A percentile compares a stretch with the other conserved stretches of the same genome.
Conservation (phyloP, 2,329 filamentous ascomycete species). For the Colletotrichum abscissum region DNA sequence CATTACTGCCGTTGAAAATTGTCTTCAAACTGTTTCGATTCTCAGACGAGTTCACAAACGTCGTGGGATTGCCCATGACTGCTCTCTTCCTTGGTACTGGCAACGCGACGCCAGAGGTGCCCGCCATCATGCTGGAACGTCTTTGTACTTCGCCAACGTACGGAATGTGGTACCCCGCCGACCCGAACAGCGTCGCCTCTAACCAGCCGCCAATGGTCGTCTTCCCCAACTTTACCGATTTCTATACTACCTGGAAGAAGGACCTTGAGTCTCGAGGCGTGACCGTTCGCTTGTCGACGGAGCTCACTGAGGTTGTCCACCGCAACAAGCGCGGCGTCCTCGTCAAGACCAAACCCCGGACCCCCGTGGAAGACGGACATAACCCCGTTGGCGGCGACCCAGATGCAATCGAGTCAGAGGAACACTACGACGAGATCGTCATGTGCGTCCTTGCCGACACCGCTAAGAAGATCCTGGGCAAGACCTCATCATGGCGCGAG, state of each 20-base stretch:
- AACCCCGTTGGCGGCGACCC: conserved; percentile 48
- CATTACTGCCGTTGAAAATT: conserved; percentile 67
- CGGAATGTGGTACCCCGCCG: conserved; percentile 64
- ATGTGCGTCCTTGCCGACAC: conserved; percentile 72
- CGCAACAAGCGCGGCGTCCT: conserved; percentile 62
- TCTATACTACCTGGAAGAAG: conserved; percentile 68
- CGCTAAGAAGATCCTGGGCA: conserved; percentile 66
- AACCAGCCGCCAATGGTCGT: conserved; percentile 72
- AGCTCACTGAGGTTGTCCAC: conserved; percentile 61
- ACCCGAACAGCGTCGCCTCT: conserved; percentile 56
- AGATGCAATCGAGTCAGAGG: conserved; percentile 65
- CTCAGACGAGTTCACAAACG: conserved; percentile 73
- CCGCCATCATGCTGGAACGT: conserved; percentile 70
- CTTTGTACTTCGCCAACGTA: conserved; percentile 64
- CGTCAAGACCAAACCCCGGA: conserved; percentile 57
- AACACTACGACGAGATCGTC: conserved; percentile 72
- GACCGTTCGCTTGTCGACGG: conserved; percentile 64
- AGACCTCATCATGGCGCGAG: conserved; percentile 67
- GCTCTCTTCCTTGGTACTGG: conserved; percentile 73
- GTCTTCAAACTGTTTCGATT: conserved; percentile 74
- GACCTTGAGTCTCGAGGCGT: conserved; percentile 64
- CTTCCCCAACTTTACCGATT: conserved; percentile 68
- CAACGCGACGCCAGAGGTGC: conserved; percentile 76
- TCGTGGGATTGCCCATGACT: conserved; percentile 67
- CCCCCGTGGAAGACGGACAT: conserved; percentile 43